Base-by-base conservation (phyloP, 2,329 filamentous ascomycete genomes). In the Fonsecaea multimorphosa region DNA sequence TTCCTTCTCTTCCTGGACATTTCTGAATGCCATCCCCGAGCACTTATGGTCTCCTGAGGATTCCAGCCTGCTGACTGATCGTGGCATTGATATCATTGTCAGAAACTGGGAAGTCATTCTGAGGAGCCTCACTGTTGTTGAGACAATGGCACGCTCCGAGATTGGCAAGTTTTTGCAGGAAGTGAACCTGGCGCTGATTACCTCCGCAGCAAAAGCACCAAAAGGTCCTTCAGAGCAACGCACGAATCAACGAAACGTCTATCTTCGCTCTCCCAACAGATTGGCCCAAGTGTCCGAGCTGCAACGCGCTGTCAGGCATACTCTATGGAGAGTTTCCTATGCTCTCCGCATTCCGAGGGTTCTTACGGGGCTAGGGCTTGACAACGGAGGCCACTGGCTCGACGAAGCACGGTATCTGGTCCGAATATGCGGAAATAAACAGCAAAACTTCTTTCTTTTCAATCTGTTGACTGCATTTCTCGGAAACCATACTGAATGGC, bases 51-150 rank as follows among this genome's bases (percentile, higher is more conserved):
- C 71, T 6, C 52, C 65, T 16, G 62, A 67, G 12, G 31, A 57
- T 11, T 60, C 64, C 8, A 57, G 46, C 12, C 66, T 69, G n/a
- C 44, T 68, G 16, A 65, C 49, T 34, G 84, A 86, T 71, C 83
- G 85, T 63, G 80, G 84, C 11, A 82, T 86, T 12, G 84, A 86
- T 69, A 75, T 84, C 8, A 76, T 87, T 31, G 83, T 85, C 29
- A 83, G 86, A 63, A 84, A 86, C 66, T 87, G 84, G 85, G 84
- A 87, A 72, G 81, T 86, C 67, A 85, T 87, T 65, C 82, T 83
- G 58, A 80, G 85, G 24, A 84, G 84, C 1, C 74, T 87, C 27
- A 83, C 83, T 1, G 82, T 81, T 61, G 75, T 87, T 12, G 84
- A 87, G 70, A 79, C 79, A 61, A 74, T 84, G 14, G 83, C 84